A percentile compares a stretch with the other conserved stretches of the same genome.
phyloP scores from a whole-genome alignment of 768 basidiomycete species.

The Termitomyces sp. region DNA sequence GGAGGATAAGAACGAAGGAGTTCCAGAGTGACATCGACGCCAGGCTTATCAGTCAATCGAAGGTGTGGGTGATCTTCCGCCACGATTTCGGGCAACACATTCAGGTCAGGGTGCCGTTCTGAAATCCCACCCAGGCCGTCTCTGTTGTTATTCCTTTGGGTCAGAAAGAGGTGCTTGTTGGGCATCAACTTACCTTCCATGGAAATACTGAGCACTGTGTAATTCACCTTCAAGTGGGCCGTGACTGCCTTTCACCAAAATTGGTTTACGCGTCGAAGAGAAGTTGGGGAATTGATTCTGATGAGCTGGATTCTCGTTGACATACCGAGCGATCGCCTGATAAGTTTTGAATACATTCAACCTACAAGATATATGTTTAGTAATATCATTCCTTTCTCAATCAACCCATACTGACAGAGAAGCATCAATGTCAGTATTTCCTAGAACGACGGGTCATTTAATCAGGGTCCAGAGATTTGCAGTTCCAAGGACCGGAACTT shows the following conservation, averaged over 20 bases:
- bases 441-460: slow-evolving; percentile 29
- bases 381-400: neutral
- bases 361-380: slow-evolving; percentile 31
- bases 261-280: slow-evolving; percentile 43
- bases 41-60: slow-evolving; percentile 39
- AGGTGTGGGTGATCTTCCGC: slow-evolving; percentile 40
- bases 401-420: slow-evolving; percentile 48
- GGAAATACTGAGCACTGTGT: slow-evolving; percentile 82
- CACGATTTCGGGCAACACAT: slow-evolving; percentile 22
- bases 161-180: neutral
- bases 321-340: slow-evolving; percentile 57
- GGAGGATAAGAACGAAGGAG: slow-evolving; percentile 49
- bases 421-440: slow-evolving; percentile 66
- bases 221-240: slow-evolving; percentile 68
- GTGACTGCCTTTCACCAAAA: slow-evolving; percentile 60
- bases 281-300: slow-evolving; percentile 61
- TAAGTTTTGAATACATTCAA: slow-evolving; percentile 76
- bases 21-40: slow-evolving; percentile 50
- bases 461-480: neutral
- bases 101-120: slow-evolving; percentile 63
- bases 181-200: slow-evolving; percentile 54
- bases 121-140: slow-evolving; percentile 68
- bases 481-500: slow-evolving; percentile 16
- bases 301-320: slow-evolving; percentile 53
- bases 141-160: slow-evolving; percentile 29